phyloP scores from a whole-genome alignment of 768 basidiomycete species.

The Mycena maculata region DNA sequence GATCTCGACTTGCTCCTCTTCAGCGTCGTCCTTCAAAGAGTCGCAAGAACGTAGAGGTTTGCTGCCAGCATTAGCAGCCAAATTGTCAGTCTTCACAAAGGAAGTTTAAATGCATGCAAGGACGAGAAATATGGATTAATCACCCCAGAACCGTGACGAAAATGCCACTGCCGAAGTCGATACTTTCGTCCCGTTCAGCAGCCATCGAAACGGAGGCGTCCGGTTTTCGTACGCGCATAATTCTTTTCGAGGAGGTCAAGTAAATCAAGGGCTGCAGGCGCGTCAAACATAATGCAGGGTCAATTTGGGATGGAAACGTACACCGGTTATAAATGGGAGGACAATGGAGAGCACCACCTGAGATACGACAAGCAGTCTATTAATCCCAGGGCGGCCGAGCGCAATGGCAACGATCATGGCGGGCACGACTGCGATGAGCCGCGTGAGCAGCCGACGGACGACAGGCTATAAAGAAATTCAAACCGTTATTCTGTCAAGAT shows the following conservation, averaged over 20 bases:
- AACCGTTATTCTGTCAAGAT: conserved; percentile 22
- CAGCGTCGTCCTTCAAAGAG: too few species aligned
- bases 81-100: too few species aligned
- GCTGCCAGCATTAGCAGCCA: conserved; percentile 77
- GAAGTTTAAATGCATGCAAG: too few species aligned
- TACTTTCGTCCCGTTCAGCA: conserved; percentile 45
- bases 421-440: conserved; percentile 85
- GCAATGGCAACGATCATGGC: conserved; percentile 82
- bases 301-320: too few species aligned
- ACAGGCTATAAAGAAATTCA: conserved; percentile 63
- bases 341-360: conserved; percentile 89
- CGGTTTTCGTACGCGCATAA: conserved; percentile 77
- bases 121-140: too few species aligned
- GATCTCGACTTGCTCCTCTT: too few species aligned
- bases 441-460: conserved; percentile 84
- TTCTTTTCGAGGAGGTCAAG: conserved; percentile 73
- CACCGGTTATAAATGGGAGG: conserved; percentile 87
- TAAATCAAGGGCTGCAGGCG: conserved; percentile 82
- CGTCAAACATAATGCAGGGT: too few species aligned
- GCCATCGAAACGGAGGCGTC: conserved; percentile 32
- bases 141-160: conserved; percentile 62
- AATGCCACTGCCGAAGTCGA: conserved; percentile 75
- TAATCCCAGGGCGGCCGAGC: conserved; percentile 76
- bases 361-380: conserved; percentile 83
- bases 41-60: conserved; percentile 80